These are phyloP conservation scores for Umbelopsis ramanniana DNA, from an alignment of 192 early-diverging fungal species.

Conservation along the genomic window DNA sequence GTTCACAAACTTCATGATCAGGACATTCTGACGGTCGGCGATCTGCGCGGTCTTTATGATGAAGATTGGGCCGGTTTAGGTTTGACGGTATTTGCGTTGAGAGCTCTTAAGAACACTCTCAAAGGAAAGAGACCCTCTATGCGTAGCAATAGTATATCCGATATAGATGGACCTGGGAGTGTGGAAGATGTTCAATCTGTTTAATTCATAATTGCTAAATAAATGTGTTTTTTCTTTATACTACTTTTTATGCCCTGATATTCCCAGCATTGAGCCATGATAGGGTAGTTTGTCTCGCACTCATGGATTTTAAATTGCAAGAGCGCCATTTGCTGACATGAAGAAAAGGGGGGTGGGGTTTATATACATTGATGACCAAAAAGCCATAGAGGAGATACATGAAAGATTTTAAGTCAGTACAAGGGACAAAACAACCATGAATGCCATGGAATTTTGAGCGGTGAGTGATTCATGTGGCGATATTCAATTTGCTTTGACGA, in stretches of 20 bases:
- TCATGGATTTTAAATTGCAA: too few species aligned
- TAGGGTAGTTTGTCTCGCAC: too few species aligned
- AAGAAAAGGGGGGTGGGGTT: too few species aligned
- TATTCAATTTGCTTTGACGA: slow-evolving; percentile 9
- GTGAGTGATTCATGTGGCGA: neutral
- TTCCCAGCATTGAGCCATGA: too few species aligned
- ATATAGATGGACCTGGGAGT: neutral
- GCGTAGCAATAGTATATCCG: slow-evolving; percentile 23
- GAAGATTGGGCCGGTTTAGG: slow-evolving; percentile 74
- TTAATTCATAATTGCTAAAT: neutral
- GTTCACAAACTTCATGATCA: slow-evolving; percentile 66
- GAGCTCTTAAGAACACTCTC: slow-evolving; percentile 56
- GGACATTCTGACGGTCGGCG: slow-evolving; percentile 81
- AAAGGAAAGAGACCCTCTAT: slow-evolving; percentile 39
- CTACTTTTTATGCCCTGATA: too few species aligned
- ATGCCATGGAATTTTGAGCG: neutral
- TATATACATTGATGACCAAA: neutral
- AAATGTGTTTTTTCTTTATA: too few species aligned
- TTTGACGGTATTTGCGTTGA: slow-evolving; percentile 59
- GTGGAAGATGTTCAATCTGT: neutral
- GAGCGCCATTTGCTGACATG: neutral
- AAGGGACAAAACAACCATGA: neutral
- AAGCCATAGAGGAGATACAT: neutral
- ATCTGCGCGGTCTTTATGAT: slow-evolving; percentile 72
- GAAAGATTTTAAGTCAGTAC: neutral